These are phyloP conservation scores for Rubroboletus satanas DNA, from an alignment of 768 basidiomycete genomes.

Conservation along the genomic window DNA sequence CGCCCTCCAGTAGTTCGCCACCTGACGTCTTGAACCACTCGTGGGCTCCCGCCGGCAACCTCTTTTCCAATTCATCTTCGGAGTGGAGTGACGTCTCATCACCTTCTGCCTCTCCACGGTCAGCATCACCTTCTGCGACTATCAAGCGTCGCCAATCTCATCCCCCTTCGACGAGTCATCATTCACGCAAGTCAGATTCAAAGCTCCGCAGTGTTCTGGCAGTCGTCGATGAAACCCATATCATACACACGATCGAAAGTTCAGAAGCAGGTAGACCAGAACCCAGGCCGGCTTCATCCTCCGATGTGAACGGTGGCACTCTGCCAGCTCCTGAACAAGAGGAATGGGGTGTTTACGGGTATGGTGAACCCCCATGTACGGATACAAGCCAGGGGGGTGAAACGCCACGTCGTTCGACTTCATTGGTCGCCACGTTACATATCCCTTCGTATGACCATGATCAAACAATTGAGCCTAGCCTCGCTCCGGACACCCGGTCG, in stretches of 20 bases:
- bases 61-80: conserved; percentile 49
- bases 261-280: conserved; percentile 17
- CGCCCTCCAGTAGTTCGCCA: conserved; percentile 35
- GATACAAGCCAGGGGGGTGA: conserved; percentile 34
- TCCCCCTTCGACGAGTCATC: conserved; percentile 38
- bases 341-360: conserved; percentile 40
- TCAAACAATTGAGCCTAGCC: conserved; percentile 17
- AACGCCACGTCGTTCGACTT: conserved; percentile 45
- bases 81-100: conserved; percentile 52
- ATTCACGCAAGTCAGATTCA: conserved; percentile 53
- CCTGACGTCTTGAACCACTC: conserved; percentile 35
- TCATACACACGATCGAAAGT: conserved; percentile 31
- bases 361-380: conserved; percentile 37
- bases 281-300: conserved; percentile 22
- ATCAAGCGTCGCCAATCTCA: conserved; percentile 50
- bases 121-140: conserved; percentile 45
- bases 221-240: conserved; percentile 60
- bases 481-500: conserved; percentile 19
- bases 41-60: conserved; percentile 49
- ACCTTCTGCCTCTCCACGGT: conserved; percentile 43
- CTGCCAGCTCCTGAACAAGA: conserved; percentile 26
- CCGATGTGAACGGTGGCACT: conserved; percentile 28
- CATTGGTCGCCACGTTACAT: conserved; percentile 20
- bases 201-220: conserved; percentile 73
- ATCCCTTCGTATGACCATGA: conserved; percentile 22